These are phyloP conservation scores for Terana coerulea DNA, from an alignment of 768 basidiomycete species.

Conservation along the genomic window DNA sequence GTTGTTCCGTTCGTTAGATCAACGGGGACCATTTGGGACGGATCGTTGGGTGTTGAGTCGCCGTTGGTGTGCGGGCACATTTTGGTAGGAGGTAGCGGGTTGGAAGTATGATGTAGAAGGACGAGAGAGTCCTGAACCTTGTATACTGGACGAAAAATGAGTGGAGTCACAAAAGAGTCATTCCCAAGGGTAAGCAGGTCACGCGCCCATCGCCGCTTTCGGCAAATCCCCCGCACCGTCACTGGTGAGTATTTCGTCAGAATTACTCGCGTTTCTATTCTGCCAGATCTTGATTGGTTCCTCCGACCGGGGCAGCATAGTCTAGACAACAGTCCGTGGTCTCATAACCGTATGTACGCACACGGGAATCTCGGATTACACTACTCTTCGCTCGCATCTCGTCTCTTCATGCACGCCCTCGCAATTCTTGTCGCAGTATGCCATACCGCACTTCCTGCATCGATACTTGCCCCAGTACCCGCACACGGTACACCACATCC, in stretches of 20 bases:
- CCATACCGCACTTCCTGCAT: slow-evolving; percentile 72
- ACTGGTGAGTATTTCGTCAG: no score
- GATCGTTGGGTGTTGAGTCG: slow-evolving; percentile 41
- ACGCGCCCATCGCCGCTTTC: slow-evolving; percentile 4
- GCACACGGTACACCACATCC: slow-evolving; percentile 79
- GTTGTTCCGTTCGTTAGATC: slow-evolving; percentile 46
- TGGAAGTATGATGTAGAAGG: slow-evolving; percentile 1
- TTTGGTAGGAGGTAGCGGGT: slow-evolving; percentile 15
- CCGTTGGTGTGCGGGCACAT: slow-evolving; percentile 66
- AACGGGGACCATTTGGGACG: slow-evolving; percentile 69
- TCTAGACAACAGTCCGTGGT: not conserved
- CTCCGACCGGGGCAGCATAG: no score
- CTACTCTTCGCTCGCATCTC: slow-evolving; percentile 70
- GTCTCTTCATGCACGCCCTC: slow-evolving; percentile 74
- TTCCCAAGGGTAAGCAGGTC: not conserved
- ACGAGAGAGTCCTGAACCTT: not conserved
- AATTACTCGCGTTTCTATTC: no score
- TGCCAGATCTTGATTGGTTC: no score
- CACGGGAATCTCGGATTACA: slow-evolving; percentile 37
- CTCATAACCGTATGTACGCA: not conserved
- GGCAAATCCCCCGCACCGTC: no score
- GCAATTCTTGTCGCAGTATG: slow-evolving; percentile 74
- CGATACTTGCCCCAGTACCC: slow-evolving; percentile 81
- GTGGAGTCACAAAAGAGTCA: slow-evolving; percentile 7
- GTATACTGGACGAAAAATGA: slow-evolving; percentile 6